phyloP scores from a whole-genome alignment of 257 asterid species.

The Leonotis leonurus region DNA sequence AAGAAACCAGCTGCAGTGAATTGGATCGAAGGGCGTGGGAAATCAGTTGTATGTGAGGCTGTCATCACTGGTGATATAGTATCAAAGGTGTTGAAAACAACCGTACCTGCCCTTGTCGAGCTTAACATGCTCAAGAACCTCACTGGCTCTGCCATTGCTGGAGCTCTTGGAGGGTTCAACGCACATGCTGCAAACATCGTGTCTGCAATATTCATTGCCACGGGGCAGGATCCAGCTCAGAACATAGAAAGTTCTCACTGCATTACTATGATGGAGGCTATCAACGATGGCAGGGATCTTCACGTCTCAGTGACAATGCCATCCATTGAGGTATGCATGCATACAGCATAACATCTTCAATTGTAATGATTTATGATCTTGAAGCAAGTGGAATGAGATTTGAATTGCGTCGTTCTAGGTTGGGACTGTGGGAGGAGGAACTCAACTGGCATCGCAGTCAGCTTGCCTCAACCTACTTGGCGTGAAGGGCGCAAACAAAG shows the following conservation, averaged over 20 bases:
- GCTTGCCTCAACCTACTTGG: conserved; percentile 89
- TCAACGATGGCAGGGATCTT: conserved; percentile 70
- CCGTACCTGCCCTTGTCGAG: conserved; percentile 71
- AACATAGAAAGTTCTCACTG: conserved; percentile 92
- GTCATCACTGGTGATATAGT: conserved; percentile 56
- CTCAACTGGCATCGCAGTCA: conserved; percentile 84
- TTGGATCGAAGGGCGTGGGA: conserved; percentile 96
- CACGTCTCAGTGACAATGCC: conserved; percentile 97
- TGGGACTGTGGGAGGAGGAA: conserved; percentile 90
- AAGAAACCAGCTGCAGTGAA: conserved; percentile 91
- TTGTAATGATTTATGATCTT: no score
- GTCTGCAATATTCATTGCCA: conserved; percentile 81
- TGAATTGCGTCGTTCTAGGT: conserved; percentile 42
- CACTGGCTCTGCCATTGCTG: conserved; percentile 88
- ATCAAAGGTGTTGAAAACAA: conserved; percentile 65
- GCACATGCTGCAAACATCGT: conserved; percentile 94
- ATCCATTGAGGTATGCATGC: conserved; percentile 96
- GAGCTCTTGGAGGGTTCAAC: conserved; percentile 88
- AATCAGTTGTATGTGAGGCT: conserved; percentile 91
- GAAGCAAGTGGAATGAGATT: no score
- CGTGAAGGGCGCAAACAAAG: conserved; percentile 71
- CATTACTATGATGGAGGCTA: conserved; percentile 94
- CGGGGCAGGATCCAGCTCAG: conserved; percentile 97
- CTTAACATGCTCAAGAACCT: conserved; percentile 95
- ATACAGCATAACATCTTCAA: background rate